Conservation (phyloP, 306 rosid species). For the Cicer yamashitae region DNA sequence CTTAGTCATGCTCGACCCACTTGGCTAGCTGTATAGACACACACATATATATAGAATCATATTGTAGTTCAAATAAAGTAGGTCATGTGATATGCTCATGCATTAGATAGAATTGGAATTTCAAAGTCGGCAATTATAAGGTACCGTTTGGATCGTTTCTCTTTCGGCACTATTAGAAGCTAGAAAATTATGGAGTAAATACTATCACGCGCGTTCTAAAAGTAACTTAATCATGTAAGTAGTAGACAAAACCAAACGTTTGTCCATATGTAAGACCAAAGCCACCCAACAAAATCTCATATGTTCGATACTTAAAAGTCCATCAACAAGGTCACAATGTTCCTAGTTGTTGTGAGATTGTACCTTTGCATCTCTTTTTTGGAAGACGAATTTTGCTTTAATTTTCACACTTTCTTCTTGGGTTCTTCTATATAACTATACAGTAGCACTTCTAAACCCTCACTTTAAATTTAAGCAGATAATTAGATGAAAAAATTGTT, state of each 20-base stretch:
- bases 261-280: slow-evolving; percentile 44
- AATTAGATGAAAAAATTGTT: no score
- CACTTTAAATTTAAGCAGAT: no score
- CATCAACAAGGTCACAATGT: slow-evolving; percentile 41
- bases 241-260: slow-evolving; percentile 46
- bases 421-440: no score
- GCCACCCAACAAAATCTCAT: slow-evolving; percentile 42
- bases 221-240: slow-evolving; percentile 47
- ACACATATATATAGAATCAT: no score
- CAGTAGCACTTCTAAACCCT: no score
- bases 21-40: no score
- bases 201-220: slow-evolving; percentile 46
- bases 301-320: slow-evolving; percentile 43
- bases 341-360: slow-evolving; percentile 34
- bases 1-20: neutral
- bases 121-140: neutral
- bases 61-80: neutral
- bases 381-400: neutral
- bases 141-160: neutral
- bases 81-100: neutral
- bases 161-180: neutral
- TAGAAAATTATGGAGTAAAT: neutral
- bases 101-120: neutral
- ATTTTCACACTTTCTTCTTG: neutral
- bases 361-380: slow-evolving; percentile 14